Evolutionary conservation across 2,329 filamentous ascomycete genomes (phyloP), one percentile per base, ranked within the genome.

Genomic region (Alternaria consortialis): DNA sequence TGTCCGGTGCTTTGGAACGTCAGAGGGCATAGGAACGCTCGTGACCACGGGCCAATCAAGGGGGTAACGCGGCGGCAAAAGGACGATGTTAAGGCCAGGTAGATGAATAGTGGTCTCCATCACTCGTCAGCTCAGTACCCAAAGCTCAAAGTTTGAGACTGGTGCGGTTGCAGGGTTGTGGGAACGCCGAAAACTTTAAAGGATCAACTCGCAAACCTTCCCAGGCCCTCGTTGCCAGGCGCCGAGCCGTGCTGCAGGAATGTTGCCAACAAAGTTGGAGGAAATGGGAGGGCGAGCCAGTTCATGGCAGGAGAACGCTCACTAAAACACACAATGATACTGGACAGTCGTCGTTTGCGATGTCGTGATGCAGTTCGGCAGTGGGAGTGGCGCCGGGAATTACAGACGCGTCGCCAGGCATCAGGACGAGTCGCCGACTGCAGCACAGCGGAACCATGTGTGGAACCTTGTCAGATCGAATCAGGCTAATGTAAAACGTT

Each of bases 151-250:
- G 70, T 73, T 74, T 76, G 74, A 74, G 76, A 76, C 73, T 74
- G 74, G 70, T 72, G 74, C 70, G 65, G 76, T 74, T 70, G 68
- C 74, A 77, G 73, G 74, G 74, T 69, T 73, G 68, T 64, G 72
- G 69, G 63, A 65, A 69, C 67, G 73, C 67, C 70, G 64, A 75
- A 76, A 77, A 77, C 74, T 75, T 74, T 76, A 74, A 76, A 76
- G 72, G 60, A 40, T 57, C 58, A 62, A 57, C 66, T 67, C 65
- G 60, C 61, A 72, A 74, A 74, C 73, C 69, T 74, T 76, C 68
- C 61, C 64, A 62, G 60, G 66, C 60, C 61, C 63, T 64, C 64
- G 62, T 62, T 60, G 63, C 58, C 63, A 65, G 61, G 62, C 67
- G 60, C 67, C 70, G 67, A 72, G 65, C 69, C 70, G 71, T 65